phyloP scores from a whole-genome alignment of 495 filamentous ascomycete species.

The Geopyxis carbonaria region DNA sequence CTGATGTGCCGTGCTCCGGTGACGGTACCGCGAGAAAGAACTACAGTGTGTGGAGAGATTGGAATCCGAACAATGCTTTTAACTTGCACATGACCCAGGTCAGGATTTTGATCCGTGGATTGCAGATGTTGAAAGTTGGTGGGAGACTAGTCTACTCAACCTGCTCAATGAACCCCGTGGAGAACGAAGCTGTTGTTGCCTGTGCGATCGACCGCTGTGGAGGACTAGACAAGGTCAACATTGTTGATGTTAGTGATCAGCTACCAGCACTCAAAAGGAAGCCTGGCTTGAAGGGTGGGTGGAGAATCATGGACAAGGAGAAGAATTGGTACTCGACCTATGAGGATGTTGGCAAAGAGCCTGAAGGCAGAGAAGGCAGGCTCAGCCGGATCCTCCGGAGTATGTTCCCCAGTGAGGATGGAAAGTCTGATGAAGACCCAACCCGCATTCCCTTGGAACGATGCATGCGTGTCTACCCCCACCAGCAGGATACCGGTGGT shows the following conservation, averaged over 20 bases:
- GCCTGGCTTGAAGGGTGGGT: conserved; percentile 48
- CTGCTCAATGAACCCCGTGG: conserved; percentile 92
- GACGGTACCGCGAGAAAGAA: conserved; percentile 92
- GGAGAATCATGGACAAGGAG: conserved; percentile 79
- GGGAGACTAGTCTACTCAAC: conserved; percentile 93
- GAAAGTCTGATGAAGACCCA: conserved; percentile 35
- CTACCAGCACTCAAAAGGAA: conserved; percentile 59
- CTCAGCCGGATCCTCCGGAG: conserved; percentile 49
- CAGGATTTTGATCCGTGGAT: conserved; percentile 74
- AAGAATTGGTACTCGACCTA: conserved; percentile 58
- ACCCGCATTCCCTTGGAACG: conserved; percentile 58
- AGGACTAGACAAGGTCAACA: conserved; percentile 58
- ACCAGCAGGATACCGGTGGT: conserved; percentile 85
- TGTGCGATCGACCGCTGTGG: conserved; percentile 79
- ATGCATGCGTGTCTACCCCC: conserved; percentile 85
- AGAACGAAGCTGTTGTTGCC: conserved; percentile 88
- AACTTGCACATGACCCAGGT: conserved; percentile 72
- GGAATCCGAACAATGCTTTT: conserved; percentile 65
- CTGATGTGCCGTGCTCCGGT: conserved; percentile 92
- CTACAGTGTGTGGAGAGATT: conserved; percentile 79
- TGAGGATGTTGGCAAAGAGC: conserved; percentile 40
- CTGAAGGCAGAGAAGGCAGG: conserved; percentile 26
- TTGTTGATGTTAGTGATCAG: conserved; percentile 63
- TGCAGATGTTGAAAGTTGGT: conserved; percentile 93
- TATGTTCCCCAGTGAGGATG: conserved; percentile 52